Evolutionary conservation across 73 alveolate species (phyloP).

Genomic region (Paramecium bursaria): DNA sequence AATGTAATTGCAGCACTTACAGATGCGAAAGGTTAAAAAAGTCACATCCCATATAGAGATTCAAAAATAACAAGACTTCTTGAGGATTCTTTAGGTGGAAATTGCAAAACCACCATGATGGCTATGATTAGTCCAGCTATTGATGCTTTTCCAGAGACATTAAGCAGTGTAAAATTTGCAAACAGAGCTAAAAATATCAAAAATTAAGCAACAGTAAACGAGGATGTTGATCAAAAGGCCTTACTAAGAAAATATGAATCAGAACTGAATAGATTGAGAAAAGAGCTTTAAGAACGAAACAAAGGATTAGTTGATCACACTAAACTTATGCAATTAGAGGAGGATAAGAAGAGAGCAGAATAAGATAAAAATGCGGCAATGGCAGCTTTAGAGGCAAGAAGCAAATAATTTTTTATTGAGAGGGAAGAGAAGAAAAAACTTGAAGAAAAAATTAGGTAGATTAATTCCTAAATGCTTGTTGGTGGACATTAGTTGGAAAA

Average conservation of each 20-base stretch:
- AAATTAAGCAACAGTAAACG: slow-evolving; percentile 95
- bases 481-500: slow-evolving; percentile 89
- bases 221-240: slow-evolving; percentile 95
- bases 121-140: slow-evolving; percentile 90
- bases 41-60: slow-evolving; percentile 98
- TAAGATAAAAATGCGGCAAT: slow-evolving; percentile 92
- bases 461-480: slow-evolving; percentile 81
- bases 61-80: slow-evolving; percentile 94
- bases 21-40: slow-evolving; percentile 82
- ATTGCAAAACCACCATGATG: slow-evolving; percentile 82
- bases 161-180: slow-evolving; percentile 98
- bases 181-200: slow-evolving; percentile 98
- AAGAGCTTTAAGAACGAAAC: slow-evolving; percentile 84
- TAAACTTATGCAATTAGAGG: slow-evolving; percentile 82
- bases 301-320: slow-evolving; percentile 75
- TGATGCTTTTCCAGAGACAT: slow-evolving; percentile 86
- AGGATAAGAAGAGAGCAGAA: slow-evolving; percentile 85
- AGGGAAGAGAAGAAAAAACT: slow-evolving; percentile 88
- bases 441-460: slow-evolving; percentile 86
- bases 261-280: slow-evolving; percentile 89
- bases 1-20: slow-evolving; percentile 99
- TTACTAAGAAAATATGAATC: slow-evolving; percentile 95
- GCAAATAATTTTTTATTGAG: slow-evolving; percentile 85
- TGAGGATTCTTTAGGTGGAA: slow-evolving; percentile 91
- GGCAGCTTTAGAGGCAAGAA: slow-evolving; percentile 88